Evolutionary conservation across 2,329 filamentous ascomycete genomes (phyloP).

Genomic region (Xylaria sp.): DNA sequence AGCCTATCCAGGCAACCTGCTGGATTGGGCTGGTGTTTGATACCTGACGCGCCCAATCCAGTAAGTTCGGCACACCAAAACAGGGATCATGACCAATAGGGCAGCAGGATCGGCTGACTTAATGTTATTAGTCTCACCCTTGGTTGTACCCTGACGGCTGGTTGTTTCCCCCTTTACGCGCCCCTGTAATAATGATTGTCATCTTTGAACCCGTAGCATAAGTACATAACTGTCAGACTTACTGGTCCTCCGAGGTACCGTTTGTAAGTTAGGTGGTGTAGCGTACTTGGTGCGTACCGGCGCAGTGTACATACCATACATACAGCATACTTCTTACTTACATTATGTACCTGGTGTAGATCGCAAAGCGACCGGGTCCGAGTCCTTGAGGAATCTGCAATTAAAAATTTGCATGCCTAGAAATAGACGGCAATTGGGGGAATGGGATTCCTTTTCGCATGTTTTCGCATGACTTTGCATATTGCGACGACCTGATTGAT

Average conservation of each 20-base stretch:
- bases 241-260: conserved; percentile 27
- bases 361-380: conserved; percentile 18
- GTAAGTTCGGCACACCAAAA: conserved; percentile 32
- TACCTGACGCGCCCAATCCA: conserved; percentile 40
- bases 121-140: conserved; percentile 37
- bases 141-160: conserved; percentile 24
- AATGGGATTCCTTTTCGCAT: not conserved
- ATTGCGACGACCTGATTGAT: conserved; percentile 29
- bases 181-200: conserved; percentile 36
- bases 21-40: conserved; percentile 38
- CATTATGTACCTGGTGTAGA: not conserved
- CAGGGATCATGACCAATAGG: conserved; percentile 36
- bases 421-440: conserved; percentile 31
- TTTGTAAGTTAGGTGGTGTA: too few species aligned
- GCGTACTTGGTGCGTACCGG: not conserved
- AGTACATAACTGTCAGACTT: conserved; percentile 32
- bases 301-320: too few species aligned
- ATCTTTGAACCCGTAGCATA: not conserved
- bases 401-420: conserved; percentile 28
- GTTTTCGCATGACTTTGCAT: not conserved
- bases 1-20: conserved; percentile 27
- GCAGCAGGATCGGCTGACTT: conserved; percentile 28
- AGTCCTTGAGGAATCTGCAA: conserved; percentile 26
- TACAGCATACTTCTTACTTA: not conserved
- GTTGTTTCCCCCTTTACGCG: conserved; percentile 30